These are phyloP conservation scores for Euphorbia lathyris DNA, from an alignment of 345 rosid species.

Conservation along the genomic window DNA sequence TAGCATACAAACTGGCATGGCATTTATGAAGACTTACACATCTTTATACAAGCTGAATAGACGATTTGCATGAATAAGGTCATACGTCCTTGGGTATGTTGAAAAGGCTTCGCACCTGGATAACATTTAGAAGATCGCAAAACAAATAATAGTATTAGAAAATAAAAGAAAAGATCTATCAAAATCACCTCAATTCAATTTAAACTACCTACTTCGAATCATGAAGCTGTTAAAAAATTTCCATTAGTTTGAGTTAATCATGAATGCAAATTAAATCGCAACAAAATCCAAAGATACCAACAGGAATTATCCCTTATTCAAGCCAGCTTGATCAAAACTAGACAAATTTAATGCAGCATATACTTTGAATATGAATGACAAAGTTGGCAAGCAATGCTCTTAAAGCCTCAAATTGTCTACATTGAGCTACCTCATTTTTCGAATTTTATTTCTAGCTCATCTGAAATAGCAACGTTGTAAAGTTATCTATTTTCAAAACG, in stretches of 20 bases:
- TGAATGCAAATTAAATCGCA: neutral
- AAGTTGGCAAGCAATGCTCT: too few relatives aligned
- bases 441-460: neutral
- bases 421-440: neutral
- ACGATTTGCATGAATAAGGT: conserved; percentile 34
- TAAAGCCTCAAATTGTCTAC: neutral
- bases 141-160: neutral
- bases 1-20: neutral
- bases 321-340: neutral
- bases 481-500: neutral
- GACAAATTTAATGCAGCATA: neutral
- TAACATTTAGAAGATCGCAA: neutral
- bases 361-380: neutral
- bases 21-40: conserved; percentile 22
- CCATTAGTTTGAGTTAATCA: too few relatives aligned
- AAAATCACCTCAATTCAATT: neutral
- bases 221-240: neutral
- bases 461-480: neutral
- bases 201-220: neutral
- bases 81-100: conserved; percentile 34
- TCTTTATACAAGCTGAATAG: conserved; percentile 33
- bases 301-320: neutral
- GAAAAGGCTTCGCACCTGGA: conserved; percentile 38
- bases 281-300: neutral
- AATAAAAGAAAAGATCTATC: neutral